phyloP scores from a whole-genome alignment of 2,329 filamentous ascomycete species.

The Colletotrichum chlorophyti region DNA sequence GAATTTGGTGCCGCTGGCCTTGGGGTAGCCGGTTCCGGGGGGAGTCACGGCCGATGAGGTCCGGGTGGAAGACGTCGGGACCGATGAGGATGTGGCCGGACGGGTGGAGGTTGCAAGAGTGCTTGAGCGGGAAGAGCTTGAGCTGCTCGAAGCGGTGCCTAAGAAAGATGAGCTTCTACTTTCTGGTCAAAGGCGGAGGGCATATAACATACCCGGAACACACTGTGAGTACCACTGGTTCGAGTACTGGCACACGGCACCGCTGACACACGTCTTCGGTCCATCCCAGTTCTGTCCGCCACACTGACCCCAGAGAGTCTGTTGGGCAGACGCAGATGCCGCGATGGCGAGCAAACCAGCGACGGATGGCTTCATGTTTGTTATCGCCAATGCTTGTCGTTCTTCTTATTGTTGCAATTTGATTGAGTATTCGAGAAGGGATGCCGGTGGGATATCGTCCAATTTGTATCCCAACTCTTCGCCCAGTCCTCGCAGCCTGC shows the following conservation, averaged over 20 bases:
- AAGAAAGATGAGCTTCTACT: background rate
- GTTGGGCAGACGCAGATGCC: conserved; percentile 26
- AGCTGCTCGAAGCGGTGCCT: conserved; percentile 27
- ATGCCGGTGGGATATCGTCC: conserved; percentile 3
- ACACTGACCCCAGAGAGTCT: conserved; percentile 43
- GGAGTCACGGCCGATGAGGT: conserved; percentile 23
- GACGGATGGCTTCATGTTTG: conserved; percentile 23
- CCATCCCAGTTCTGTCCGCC: conserved; percentile 50
- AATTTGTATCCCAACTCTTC: conserved; percentile 1
- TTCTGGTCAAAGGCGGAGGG: no score
- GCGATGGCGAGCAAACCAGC: conserved; percentile 19
- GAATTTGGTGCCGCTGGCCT: conserved; percentile 41
- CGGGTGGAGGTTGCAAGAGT: conserved; percentile 21
- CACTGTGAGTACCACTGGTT: conserved; percentile 48
- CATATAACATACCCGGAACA: conserved; percentile 34
- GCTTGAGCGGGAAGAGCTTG: conserved; percentile 10
- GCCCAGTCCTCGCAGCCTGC: background rate
- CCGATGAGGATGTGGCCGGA: conserved; percentile 16
- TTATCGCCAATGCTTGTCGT: no score
- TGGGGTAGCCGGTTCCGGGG: conserved; percentile 30
- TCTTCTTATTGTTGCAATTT: background rate
- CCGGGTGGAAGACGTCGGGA: conserved; percentile 22
- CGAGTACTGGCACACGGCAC: conserved; percentile 43
- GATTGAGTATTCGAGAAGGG: background rate
- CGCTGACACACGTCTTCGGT: conserved; percentile 49